Conservation (phyloP, 768 basidiomycete genomes). For the Boletus edulis region DNA sequence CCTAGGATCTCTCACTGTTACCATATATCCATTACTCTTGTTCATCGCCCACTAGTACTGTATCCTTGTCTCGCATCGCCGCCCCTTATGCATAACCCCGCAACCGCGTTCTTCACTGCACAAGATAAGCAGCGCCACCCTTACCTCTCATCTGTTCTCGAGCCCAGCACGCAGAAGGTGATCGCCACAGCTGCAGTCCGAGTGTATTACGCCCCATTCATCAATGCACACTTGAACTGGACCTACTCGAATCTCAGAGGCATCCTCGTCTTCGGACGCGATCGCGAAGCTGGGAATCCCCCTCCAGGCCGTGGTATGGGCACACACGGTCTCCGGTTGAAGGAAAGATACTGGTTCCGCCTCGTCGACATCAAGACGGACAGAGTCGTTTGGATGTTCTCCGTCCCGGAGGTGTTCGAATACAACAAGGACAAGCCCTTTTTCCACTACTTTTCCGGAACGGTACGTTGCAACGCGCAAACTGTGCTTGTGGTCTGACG, state of each 20-base stretch:
- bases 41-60: constrained; percentile 10
- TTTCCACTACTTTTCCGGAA: constrained; percentile 86
- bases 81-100: constrained; percentile 30
- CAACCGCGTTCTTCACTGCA: constrained; percentile 34
- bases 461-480: constrained; percentile 47
- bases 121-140: constrained; percentile 38
- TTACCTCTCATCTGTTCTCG: constrained; percentile 39
- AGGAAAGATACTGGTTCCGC: constrained; percentile 58
- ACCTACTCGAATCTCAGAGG: constrained; percentile 58
- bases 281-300: constrained; percentile 26
- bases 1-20: constrained; percentile 16
- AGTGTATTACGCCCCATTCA: constrained; percentile 60
- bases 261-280: constrained; percentile 51
- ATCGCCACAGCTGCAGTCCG: constrained; percentile 55
- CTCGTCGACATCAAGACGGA: constrained; percentile 56
- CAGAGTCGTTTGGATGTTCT: constrained; percentile 68
- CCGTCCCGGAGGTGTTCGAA: constrained; percentile 54
- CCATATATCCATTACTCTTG: constrained; percentile 14
- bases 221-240: constrained; percentile 50
- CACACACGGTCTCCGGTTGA: constrained; percentile 25
- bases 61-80: constrained; percentile 2
- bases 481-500: background rate
- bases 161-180: constrained; percentile 41
- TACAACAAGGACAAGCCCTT: constrained; percentile 87
- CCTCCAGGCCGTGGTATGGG: constrained; percentile 18